Percentiles rank a stretch among this genome's conserved stretches.
Conservation (phyloP, 768 basidiomycete species). For the Amanita muscaria region DNA sequence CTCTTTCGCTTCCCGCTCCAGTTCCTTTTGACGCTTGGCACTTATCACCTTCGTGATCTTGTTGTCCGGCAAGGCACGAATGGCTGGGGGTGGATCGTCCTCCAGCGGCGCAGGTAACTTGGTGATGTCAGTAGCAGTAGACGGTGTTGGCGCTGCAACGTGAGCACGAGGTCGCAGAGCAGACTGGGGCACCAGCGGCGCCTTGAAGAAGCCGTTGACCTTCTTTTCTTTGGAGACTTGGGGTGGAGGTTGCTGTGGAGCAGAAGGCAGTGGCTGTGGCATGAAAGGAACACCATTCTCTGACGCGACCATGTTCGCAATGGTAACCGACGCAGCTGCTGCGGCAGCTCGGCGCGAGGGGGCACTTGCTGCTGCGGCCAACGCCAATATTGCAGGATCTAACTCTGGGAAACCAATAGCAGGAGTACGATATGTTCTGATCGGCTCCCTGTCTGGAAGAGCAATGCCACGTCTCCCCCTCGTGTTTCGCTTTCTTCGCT, state of each 20-base stretch:
- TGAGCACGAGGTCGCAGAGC: conserved; percentile 55
- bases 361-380: conserved; percentile 54
- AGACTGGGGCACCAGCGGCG: conserved; percentile 46
- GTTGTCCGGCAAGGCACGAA: conserved; percentile 33
- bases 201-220: conserved; percentile 60
- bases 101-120: conserved; percentile 52
- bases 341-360: conserved; percentile 81
- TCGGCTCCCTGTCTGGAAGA: conserved; percentile 88
- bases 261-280: conserved; percentile 32
- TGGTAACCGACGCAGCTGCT: conserved; percentile 73
- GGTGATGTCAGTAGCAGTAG: conserved; percentile 59
- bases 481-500: conserved; percentile 77
- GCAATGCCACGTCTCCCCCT: conserved; percentile 73
- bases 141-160: conserved; percentile 50
- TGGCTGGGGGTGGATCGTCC: conserved; percentile 37
- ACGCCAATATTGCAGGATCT: conserved; percentile 60
- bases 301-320: conserved; percentile 86
- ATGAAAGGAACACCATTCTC: conserved; percentile 70
- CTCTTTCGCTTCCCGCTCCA: conserved; percentile 77
- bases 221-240: conserved; percentile 13
- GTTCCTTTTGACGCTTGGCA: conserved; percentile 61
- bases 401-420: conserved; percentile 79
- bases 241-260: conserved; percentile 26
- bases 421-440: conserved; percentile 86
- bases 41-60: conserved; percentile 38